phyloP scores from a whole-genome alignment of 306 rosid genomes.

The Castanea mollissima region DNA sequence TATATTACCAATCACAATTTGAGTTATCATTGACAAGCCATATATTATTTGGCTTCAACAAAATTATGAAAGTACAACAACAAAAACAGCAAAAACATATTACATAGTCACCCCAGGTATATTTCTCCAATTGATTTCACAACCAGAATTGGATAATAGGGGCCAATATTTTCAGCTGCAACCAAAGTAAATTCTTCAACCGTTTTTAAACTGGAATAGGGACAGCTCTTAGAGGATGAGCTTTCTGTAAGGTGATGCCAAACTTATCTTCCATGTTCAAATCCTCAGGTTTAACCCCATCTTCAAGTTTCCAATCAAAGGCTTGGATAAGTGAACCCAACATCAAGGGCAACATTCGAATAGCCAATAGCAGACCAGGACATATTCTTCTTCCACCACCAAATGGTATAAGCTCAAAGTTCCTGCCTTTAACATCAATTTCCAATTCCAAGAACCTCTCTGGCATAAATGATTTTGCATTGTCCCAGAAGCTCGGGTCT shows the following conservation, averaged over 20 bases:
- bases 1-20: no score
- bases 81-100: no score
- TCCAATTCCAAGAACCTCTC: conserved; percentile 51
- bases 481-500: no score
- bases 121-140: no score
- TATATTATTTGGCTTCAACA: no score
- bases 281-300: conserved; percentile 25
- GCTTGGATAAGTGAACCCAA: conserved; percentile 46
- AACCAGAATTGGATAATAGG: no score
- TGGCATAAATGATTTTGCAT: conserved; percentile 29
- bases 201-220: conserved; percentile 16
- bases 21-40: no score
- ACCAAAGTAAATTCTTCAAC: no score
- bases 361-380: conserved; percentile 46
- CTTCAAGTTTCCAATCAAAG: conserved; percentile 60
- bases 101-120: no score
- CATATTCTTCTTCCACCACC: conserved; percentile 49
- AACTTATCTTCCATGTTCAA: conserved; percentile 51
- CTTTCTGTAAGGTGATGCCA: conserved; percentile 42
- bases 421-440: conserved; percentile 38
- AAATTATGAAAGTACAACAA: no score
- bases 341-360: conserved; percentile 44
- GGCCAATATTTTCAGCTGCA: no score
- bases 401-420: conserved; percentile 53
- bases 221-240: conserved; percentile 38